A percentile compares a stretch with the other conserved stretches of the same genome.
phyloP scores from a whole-genome alignment of 139 green algal genomes.

The Chlorella vulgaris region DNA sequence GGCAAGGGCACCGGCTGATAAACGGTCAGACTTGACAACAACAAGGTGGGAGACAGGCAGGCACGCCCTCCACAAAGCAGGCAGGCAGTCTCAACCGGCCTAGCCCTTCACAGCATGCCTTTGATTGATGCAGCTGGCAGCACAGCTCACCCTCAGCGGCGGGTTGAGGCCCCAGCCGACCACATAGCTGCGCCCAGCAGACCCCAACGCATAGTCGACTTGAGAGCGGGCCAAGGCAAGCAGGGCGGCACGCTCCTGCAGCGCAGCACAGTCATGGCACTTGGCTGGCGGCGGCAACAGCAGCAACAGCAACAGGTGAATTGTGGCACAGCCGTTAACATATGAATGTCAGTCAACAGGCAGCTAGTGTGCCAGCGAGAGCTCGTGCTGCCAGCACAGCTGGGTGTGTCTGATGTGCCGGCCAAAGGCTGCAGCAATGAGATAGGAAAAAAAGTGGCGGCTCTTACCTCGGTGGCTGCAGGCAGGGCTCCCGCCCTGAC shows the following conservation, averaged over 20 bases:
- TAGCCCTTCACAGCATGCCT: not conserved
- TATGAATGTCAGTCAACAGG: too few species aligned
- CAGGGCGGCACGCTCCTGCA: not conserved
- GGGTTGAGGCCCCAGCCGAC: constrained; percentile 43
- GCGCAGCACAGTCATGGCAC: not conserved
- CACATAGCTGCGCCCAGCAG: constrained; percentile 39
- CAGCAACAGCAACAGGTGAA: not conserved
- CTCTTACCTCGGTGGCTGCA: not conserved
- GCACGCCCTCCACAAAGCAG: too few species aligned
- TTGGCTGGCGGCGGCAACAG: too few species aligned
- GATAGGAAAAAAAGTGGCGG: not conserved
- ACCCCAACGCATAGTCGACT: constrained; percentile 55
- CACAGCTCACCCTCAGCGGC: constrained; percentile 4
- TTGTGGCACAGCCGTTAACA: too few species aligned
- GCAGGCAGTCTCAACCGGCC: too few species aligned
- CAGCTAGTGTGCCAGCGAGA: too few species aligned
- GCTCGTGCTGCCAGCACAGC: too few species aligned
- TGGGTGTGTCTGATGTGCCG: too few species aligned
- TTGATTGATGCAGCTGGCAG: not conserved
- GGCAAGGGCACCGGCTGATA: too few species aligned
- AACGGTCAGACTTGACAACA: too few species aligned
- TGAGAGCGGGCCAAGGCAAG: constrained; percentile 36
- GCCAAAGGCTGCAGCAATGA: not conserved
- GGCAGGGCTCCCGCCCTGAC: constrained; percentile 1
- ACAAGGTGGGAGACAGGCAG: too few species aligned